phyloP scores from a whole-genome alignment of 176 grass and related monocot genomes.

The Oryza nivara region DNA sequence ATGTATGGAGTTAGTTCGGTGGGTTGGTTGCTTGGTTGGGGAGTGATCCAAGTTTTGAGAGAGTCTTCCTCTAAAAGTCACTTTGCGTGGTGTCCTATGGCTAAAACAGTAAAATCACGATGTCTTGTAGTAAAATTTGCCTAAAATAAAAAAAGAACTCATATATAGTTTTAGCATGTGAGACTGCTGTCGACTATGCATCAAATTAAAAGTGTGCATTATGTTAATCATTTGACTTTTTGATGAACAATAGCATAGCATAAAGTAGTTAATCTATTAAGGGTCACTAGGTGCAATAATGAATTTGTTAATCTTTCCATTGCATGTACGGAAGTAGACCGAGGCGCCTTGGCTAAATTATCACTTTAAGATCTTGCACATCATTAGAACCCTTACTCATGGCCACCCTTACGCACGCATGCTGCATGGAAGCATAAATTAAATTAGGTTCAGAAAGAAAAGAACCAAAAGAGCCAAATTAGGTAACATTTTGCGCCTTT shows the following conservation, averaged over 20 bases:
- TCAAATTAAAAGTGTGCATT: too few relatives aligned
- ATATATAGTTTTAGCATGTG: too few relatives aligned
- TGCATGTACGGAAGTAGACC: slow-evolving; percentile 24
- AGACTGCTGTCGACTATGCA: too few relatives aligned
- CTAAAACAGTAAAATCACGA: too few relatives aligned
- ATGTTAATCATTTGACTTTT: not conserved
- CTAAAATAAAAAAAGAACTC: too few relatives aligned
- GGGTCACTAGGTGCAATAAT: slow-evolving; percentile 26
- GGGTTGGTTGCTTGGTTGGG: too few relatives aligned
- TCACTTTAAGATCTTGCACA: not conserved
- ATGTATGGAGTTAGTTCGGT: too few relatives aligned
- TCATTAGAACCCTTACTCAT: slow-evolving; percentile 1
- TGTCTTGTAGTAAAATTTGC: too few relatives aligned
- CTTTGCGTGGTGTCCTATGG: too few relatives aligned
- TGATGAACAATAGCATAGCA: slow-evolving; percentile 3
- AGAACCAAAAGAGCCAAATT: not conserved
- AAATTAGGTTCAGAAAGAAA: slow-evolving; percentile 8
- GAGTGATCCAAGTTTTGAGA: too few relatives aligned
- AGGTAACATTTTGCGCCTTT: not conserved
- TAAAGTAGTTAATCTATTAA: not conserved
- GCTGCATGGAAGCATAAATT: not conserved
- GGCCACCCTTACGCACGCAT: slow-evolving; percentile 14
- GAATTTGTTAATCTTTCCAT: slow-evolving; percentile 8
- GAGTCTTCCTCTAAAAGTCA: too few relatives aligned
- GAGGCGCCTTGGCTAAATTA: slow-evolving; percentile 22